Base-by-base conservation (phyloP, 2,329 filamentous ascomycete species). In the Lasiodiplodia citricola region DNA sequence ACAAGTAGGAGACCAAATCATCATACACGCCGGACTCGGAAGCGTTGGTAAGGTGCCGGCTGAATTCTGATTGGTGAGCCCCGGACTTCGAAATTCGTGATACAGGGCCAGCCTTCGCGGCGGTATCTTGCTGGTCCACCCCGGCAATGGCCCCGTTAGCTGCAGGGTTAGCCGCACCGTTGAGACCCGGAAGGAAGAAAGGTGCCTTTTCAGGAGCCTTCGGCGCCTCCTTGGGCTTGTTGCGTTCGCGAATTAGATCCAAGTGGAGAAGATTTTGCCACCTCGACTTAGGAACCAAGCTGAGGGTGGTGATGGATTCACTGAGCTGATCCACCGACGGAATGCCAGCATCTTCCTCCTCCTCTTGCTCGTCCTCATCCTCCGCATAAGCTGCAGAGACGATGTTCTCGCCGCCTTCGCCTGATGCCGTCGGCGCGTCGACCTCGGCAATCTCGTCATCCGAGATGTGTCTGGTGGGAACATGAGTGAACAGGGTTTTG, bases 211-310 rank as follows among this genome's bases (percentile, higher is more conserved):
- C 93, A 0, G 96, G 96, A 7, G 90, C 87, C 81, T 97, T 97
- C 18, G 94, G 94, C 0, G 94, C 88, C 79, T 97, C 94, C 72
- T 90, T 94, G 0, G 96, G 96, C 80, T 96, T 97, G 81, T 99
- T 99, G 70, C 96, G 92, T 80, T 94, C 89, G 82, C 94, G 80
- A 77, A 99, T 97, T 31, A 94, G 83, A 76, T 99, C 96, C 2
- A 99, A 86, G 78, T 99, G 93, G 35, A 99, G 85, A 16, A 99
- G 85, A 1, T 94, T 97, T 80, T 98, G 95, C 96, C 96, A 99
- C 74, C 92, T 88, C 71, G 92, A 93, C 79, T 92, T 94, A 13
- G 96, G 96, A 4, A 98, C 91, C 63, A 98, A 81, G 79, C 92
- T 96, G 68, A 99, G 85, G 0, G 94, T 97, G 77, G 94, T 91